Conservation (phyloP, 495 filamentous ascomycete genomes). For the Podospora comata region DNA sequence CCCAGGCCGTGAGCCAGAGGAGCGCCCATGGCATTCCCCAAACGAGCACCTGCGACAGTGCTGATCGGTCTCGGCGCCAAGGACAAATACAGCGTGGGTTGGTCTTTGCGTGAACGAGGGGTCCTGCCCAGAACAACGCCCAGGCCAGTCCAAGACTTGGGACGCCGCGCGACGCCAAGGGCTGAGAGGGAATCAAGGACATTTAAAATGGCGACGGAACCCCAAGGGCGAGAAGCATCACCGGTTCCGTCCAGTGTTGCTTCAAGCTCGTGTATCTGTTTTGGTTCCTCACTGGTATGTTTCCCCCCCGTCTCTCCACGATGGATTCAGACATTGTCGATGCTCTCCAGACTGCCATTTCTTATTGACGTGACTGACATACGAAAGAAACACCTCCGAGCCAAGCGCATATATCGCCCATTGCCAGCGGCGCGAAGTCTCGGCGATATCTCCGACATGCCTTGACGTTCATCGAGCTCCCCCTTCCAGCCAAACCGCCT, state of each 20-base stretch:
- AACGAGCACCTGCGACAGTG: not conserved
- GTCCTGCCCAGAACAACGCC: constrained; percentile 14
- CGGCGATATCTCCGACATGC: constrained; percentile 11
- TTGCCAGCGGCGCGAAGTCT: not conserved
- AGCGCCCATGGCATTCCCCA: not conserved
- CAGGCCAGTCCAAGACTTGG: constrained; percentile 13
- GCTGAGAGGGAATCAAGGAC: constrained; percentile 5
- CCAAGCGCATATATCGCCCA: not conserved
- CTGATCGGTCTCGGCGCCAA: constrained; percentile 24
- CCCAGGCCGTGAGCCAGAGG: not conserved
- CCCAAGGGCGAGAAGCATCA: not conserved
- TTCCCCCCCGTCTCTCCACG: not conserved
- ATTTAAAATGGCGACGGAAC: constrained; percentile 17
- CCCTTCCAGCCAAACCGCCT: not conserved
- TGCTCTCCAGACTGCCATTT: not conserved
- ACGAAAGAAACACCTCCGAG: not conserved
- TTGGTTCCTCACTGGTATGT: not conserved
- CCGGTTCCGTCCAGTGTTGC: constrained; percentile 2
- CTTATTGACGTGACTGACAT: not conserved
- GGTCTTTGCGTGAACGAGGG: constrained; percentile 9
- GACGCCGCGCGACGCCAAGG: constrained; percentile 10
- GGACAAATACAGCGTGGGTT: not conserved
- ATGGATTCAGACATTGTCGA: not conserved
- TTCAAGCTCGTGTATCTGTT: not conserved
- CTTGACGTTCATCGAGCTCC: constrained; percentile 6